These are phyloP conservation scores for Hansenula sp. DNA, from an alignment of 1,139 yeast species.

Conservation along the genomic window DNA sequence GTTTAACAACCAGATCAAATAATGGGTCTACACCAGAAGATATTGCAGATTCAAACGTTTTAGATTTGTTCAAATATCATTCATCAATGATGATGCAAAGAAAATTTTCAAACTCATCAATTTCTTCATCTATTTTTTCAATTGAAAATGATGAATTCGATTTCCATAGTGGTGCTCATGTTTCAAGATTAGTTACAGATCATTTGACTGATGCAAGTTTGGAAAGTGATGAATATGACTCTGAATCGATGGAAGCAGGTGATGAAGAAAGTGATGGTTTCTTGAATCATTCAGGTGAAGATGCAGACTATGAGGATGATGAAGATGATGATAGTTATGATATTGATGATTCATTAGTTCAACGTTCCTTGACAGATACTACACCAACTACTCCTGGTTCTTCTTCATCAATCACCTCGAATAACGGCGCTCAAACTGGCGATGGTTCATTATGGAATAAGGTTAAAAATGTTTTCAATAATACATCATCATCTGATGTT, in stretches of 20 bases:
- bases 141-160: conserved; percentile 24
- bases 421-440: not conserved
- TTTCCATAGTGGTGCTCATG: conserved; percentile 19
- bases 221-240: conserved; percentile 14
- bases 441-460: conserved; percentile 47
- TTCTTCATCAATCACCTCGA: not conserved
- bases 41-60: conserved; percentile 61
- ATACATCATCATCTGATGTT: conserved; percentile 20
- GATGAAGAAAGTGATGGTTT: conserved; percentile 26
- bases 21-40: conserved; percentile 51
- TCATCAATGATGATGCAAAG: conserved; percentile 21
- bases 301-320: conserved; percentile 19
- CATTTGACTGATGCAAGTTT: conserved; percentile 14
- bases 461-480: conserved; percentile 54
- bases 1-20: conserved; percentile 50
- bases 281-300: conserved; percentile 12
- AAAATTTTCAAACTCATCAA: conserved; percentile 21
- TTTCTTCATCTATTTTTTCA: conserved; percentile 23
- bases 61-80: conserved; percentile 37
- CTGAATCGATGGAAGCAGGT: conserved; percentile 14
- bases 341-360: not conserved
- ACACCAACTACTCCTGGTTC: not conserved
- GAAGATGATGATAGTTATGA: conserved; percentile 12
- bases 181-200: conserved; percentile 22
- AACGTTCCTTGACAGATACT: not conserved